Conservation (phyloP, 2,329 filamentous ascomycete species). For the Botrytis medusae region DNA sequence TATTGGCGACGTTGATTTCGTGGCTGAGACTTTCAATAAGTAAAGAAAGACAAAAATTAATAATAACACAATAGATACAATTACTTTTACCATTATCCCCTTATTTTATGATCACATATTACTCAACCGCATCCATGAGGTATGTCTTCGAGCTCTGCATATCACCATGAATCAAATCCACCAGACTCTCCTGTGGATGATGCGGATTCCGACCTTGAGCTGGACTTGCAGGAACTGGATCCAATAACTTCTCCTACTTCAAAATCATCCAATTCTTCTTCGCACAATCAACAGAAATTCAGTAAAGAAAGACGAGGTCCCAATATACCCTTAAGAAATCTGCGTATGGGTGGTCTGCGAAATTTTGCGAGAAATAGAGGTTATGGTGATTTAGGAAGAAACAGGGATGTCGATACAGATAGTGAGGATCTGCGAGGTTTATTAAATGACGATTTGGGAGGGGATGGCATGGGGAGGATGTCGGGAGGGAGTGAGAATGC, state of each 20-base stretch:
- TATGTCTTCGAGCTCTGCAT: conserved; percentile 40
- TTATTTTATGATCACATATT: neutral
- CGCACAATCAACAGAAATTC: conserved; percentile 35
- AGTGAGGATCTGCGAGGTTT: conserved; percentile 68
- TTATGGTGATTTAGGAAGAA: conserved; percentile 61
- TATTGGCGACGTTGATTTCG: conserved; percentile 1
- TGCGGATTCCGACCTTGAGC: conserved; percentile 72
- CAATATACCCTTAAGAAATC: conserved; percentile 67
- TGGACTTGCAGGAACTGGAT: conserved; percentile 79
- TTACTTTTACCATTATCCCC: neutral
- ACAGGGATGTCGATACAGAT: conserved; percentile 49
- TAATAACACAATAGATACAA: neutral
- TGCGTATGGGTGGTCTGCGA: conserved; percentile 65
- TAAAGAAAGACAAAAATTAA: neutral
- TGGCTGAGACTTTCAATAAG: conserved; percentile 1
- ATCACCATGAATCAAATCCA: conserved; percentile 40
- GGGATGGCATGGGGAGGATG: conserved; percentile 49
- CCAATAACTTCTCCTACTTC: conserved; percentile 46
- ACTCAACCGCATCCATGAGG: conserved; percentile 40
- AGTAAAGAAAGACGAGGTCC: conserved; percentile 35
- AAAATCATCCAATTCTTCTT: conserved; percentile 30
- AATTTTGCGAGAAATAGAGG: conserved; percentile 50
- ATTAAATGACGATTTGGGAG: conserved; percentile 60
- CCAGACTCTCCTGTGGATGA: conserved; percentile 66
- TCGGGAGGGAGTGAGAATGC: conserved; percentile 57